Conservation (phyloP, 2,329 filamentous ascomycete species). For the Penicillium rolfsii region DNA sequence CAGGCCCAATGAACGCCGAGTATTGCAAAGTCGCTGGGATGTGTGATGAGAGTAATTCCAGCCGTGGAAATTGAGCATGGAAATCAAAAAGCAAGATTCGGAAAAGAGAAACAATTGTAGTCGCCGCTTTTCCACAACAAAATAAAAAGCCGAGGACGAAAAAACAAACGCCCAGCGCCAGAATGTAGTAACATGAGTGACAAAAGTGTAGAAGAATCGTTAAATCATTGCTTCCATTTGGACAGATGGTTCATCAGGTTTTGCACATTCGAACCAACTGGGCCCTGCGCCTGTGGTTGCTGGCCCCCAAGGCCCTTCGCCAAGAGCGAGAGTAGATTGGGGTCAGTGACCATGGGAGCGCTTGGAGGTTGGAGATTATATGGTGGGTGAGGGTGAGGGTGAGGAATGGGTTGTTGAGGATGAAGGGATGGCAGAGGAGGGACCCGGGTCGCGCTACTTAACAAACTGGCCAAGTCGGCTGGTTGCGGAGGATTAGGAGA, state of each 20-base stretch:
- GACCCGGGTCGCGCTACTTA: slow-evolving; percentile 42
- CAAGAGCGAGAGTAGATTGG: slow-evolving; percentile 44
- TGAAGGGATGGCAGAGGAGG: slow-evolving; percentile 38
- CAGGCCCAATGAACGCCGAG: slow-evolving; percentile 22
- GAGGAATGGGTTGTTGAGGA: slow-evolving; percentile 34
- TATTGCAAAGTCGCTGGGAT: slow-evolving; percentile 22
- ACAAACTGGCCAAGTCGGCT: slow-evolving; percentile 47
- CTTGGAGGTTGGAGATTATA: slow-evolving; percentile 36
- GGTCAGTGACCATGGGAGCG: slow-evolving; percentile 37
- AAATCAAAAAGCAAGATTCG: background rate
- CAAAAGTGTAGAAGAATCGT: slow-evolving; percentile 22
- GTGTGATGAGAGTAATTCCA: slow-evolving; percentile 9
- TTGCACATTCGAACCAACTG: slow-evolving; percentile 47
- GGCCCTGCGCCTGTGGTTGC: slow-evolving; percentile 40
- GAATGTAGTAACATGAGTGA: slow-evolving; percentile 21
- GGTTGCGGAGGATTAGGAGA: slow-evolving; percentile 38
- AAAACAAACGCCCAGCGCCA: slow-evolving; percentile 25
- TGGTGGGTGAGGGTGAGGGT: slow-evolving; percentile 35
- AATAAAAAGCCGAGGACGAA: slow-evolving; percentile 10
- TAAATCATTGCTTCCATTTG: slow-evolving; percentile 51
- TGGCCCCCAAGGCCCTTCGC: slow-evolving; percentile 44
- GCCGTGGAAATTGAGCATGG: slow-evolving; percentile 15
- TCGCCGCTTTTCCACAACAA: background rate
- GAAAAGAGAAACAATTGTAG: slow-evolving; percentile 13
- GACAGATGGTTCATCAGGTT: slow-evolving; percentile 53